Evolutionary conservation across 257 asterid species (phyloP).

Genomic region (Solanum lycopersicoides): DNA sequence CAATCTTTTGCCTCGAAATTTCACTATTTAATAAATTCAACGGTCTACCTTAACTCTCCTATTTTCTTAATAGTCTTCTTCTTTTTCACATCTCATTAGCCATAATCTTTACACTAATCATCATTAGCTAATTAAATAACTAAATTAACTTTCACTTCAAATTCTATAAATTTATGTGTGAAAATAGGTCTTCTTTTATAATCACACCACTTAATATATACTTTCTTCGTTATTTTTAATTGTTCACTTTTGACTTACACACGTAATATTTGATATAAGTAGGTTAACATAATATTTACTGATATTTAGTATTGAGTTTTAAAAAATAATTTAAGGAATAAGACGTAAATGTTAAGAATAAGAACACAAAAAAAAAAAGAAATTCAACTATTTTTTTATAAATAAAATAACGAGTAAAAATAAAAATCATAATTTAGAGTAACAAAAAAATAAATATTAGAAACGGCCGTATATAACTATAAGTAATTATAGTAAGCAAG

Average conservation of each 20-base stretch:
- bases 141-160: not conserved
- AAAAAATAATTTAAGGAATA: no score
- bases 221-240: no score
- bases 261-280: not conserved
- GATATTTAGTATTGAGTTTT: not conserved
- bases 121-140: not conserved
- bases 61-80: not conserved
- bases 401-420: no score
- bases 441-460: not conserved
- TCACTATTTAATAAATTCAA: not conserved
- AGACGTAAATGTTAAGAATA: no score
- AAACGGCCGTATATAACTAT: not conserved
- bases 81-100: not conserved
- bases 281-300: not conserved
- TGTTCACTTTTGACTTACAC: no score
- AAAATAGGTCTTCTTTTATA: not conserved
- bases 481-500: not conserved
- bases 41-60: not conserved
- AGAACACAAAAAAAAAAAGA: no score
- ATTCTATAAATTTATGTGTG: not conserved
- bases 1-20: conserved; percentile 1
- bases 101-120: not conserved
- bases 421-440: no score
- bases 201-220: not conserved
- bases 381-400: no score